Conservation (phyloP, 768 basidiomycete genomes). For the Mycena pura region DNA sequence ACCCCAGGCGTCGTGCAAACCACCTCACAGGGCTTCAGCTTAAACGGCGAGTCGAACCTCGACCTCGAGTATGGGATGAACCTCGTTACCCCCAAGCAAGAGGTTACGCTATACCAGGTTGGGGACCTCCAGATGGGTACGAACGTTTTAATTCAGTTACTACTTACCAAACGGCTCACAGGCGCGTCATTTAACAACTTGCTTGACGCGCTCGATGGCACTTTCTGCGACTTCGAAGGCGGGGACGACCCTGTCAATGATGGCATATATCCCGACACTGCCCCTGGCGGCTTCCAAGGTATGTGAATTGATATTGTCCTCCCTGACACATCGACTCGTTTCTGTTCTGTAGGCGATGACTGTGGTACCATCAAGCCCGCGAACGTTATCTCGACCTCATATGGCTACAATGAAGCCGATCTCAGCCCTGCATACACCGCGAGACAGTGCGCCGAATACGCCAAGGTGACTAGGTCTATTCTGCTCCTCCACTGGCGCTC, state of each 20-base stretch:
- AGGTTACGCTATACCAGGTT: constrained; percentile 51
- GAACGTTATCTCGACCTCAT: constrained; percentile 50
- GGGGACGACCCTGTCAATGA: constrained; percentile 48
- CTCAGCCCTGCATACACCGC: constrained; percentile 47
- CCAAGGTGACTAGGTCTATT: constrained; percentile 2
- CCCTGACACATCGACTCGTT: neutral
- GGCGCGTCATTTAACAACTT: constrained; percentile 56
- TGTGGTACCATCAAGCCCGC: constrained; percentile 52
- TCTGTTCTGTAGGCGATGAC: constrained; percentile 25
- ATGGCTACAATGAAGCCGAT: constrained; percentile 50
- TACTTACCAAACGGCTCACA: too few relatives aligned
- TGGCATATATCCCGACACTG: constrained; percentile 40
- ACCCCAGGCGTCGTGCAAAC: constrained; percentile 52
- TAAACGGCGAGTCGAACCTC: constrained; percentile 62
- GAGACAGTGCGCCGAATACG: constrained; percentile 54
- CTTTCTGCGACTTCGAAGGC: constrained; percentile 51
- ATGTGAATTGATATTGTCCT: neutral
- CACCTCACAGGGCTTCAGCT: constrained; percentile 44
- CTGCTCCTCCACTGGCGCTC: neutral
- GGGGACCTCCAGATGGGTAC: constrained; percentile 50
- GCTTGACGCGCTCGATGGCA: constrained; percentile 53
- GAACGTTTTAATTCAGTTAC: neutral
- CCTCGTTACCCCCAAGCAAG: constrained; percentile 47
- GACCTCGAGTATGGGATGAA: constrained; percentile 64
- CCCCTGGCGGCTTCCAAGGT: constrained; percentile 42